Evolutionary conservation across 2,329 filamentous ascomycete species (phyloP), one percentile per base, ranked within the genome.

Genomic region (Orbilia brochopaga): DNA sequence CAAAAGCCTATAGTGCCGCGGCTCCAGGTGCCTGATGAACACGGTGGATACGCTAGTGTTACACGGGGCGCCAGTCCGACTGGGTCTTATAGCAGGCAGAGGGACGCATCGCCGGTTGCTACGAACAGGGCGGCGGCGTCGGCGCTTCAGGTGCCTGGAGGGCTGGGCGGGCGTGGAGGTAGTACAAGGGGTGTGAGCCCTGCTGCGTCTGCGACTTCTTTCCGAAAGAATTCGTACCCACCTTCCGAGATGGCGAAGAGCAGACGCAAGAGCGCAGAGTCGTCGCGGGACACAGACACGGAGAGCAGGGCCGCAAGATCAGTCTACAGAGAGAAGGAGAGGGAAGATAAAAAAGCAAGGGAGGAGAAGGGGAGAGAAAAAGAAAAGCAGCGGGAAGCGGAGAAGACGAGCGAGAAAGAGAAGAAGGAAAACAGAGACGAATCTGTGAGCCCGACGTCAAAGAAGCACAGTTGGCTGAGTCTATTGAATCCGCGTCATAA

Each of bases 401-500:
- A n/a, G n/a, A n/a, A n/a, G n/a, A n/a, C 27, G 27, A 32, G 27
- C 27, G 8, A 32, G 27, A 32, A 32, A 32, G 27, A 32, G 8
- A 4, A 8, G 27, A 32, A 32, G 27, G 8, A 32, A 32, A 8
- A 32, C 4, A 32, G 8, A 32, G 27, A 8, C 27, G 8, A 32
- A 32, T 3, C 52, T 27, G 35, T 56, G 11, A 46, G 57, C n/a
- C 17, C 63, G 19, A 67, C 46, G 13, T 27, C 55, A 11, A 51
- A 48, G 8, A 64, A 64, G 19, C 60, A 59, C 15, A 64, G 50
- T 51, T 72, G 54, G 60, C 44, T 72, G 27, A 48, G 65, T 15
- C 46, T 35, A 35, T 40, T 72, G 54, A 72, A 72, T 15, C 67
- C 67, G 24, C 54, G 67, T n/a, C 42, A 52, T 11, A 46, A 54